Percentiles rank a stretch among this genome's conserved stretches.
Conservation (phyloP, 768 basidiomycete species). For the Candolleomyces efflorescens region DNA sequence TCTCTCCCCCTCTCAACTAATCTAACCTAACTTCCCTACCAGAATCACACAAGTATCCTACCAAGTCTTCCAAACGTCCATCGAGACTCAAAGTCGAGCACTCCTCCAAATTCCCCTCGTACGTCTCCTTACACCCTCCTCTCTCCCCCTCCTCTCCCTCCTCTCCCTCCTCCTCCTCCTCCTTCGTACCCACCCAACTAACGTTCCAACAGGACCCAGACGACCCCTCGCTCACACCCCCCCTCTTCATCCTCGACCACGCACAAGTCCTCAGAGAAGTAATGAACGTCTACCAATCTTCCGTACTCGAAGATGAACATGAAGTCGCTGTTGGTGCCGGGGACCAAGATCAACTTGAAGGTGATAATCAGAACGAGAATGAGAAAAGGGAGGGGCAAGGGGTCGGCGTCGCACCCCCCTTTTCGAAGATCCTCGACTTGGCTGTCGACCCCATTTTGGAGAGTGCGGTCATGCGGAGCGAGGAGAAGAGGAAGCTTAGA, state of each 20-base stretch:
- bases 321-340: constrained; percentile 15
- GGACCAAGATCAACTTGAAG: no score
- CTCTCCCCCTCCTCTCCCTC: not conserved
- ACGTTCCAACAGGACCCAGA: constrained; percentile 55
- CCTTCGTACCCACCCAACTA: no score
- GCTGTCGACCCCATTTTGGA: constrained; percentile 83
- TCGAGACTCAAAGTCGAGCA: constrained; percentile 78
- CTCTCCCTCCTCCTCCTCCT: constrained; percentile 13
- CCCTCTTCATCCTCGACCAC: constrained; percentile 75
- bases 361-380: no score
- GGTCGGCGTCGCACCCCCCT: constrained; percentile 27
- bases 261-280: constrained; percentile 83
- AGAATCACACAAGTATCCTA: constrained; percentile 83
- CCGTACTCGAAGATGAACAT: constrained; percentile 60
- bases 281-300: constrained; percentile 83
- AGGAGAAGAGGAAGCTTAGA: constrained; percentile 52
- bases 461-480: constrained; percentile 65
- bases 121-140: constrained; percentile 16
- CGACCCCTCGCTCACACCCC: constrained; percentile 69
- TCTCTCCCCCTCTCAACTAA: not conserved
- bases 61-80: constrained; percentile 82
- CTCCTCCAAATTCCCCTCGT: constrained; percentile 53
- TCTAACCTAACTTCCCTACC: not conserved
- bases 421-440: constrained; percentile 73
- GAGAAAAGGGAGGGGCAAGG: no score